phyloP scores from a whole-genome alignment of 768 basidiomycete genomes.

The Mycena albidolilacea region DNA sequence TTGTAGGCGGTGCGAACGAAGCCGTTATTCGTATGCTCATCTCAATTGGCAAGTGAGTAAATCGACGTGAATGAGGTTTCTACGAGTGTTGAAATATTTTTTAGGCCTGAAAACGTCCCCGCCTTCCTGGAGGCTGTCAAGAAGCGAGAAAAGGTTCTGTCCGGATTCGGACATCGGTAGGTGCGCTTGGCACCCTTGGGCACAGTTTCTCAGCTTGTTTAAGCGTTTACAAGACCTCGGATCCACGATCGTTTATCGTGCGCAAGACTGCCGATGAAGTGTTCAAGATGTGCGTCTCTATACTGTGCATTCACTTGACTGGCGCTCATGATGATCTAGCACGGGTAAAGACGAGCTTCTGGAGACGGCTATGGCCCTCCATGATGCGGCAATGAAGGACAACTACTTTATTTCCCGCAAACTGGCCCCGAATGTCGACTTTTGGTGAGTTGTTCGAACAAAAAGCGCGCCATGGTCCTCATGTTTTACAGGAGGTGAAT shows the following conservation, averaged over 20 bases:
- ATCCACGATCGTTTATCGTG: slow-evolving; percentile 92
- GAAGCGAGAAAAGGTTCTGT: slow-evolving; percentile 88
- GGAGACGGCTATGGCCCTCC: slow-evolving; percentile 90
- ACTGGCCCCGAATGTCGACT: slow-evolving; percentile 90
- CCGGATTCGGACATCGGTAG: slow-evolving; percentile 91
- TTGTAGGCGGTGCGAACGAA: slow-evolving; percentile 88
- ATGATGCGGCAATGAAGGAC: slow-evolving; percentile 91
- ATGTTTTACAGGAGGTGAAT: slow-evolving; percentile 66
- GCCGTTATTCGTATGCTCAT: slow-evolving; percentile 96
- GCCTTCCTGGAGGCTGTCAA: slow-evolving; percentile 91
- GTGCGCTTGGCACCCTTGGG: slow-evolving; percentile 41
- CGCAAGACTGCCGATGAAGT: slow-evolving; percentile 93
- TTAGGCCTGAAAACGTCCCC: slow-evolving; percentile 86
- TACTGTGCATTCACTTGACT: not conserved
- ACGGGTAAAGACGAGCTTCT: slow-evolving; percentile 89
- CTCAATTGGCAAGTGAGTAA: slow-evolving; percentile 82
- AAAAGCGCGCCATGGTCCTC: slow-evolving; percentile 19
- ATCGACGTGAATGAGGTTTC: not conserved
- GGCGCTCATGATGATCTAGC: slow-evolving; percentile 52
- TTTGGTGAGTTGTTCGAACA: slow-evolving; percentile 73
- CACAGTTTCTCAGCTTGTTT: slow-evolving; percentile 8
- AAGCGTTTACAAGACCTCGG: slow-evolving; percentile 89
- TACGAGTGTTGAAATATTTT: slow-evolving; percentile 8
- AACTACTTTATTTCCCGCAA: slow-evolving; percentile 89
- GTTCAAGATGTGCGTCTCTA: slow-evolving; percentile 81